Evolutionary conservation across 176 grass and related monocot genomes (phyloP).

Genomic region (Puccinellia tenuiflora): DNA sequence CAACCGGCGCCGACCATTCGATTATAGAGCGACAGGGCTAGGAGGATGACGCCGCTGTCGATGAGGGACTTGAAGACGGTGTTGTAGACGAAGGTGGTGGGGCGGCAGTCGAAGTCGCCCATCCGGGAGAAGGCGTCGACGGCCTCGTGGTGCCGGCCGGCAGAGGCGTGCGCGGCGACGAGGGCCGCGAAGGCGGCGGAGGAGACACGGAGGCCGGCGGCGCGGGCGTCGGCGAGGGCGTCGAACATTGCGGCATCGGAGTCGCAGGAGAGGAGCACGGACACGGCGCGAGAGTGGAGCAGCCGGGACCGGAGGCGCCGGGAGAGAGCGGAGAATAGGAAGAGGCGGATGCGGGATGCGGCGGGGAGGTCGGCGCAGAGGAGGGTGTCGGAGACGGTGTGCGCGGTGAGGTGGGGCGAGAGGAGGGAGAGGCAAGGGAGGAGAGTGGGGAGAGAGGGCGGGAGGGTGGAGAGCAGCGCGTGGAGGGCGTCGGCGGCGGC

Average conservation of each 20-base stretch:
- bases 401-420: constrained; percentile 43
- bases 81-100: constrained; percentile 59
- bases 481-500: constrained; percentile 44
- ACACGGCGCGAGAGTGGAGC: constrained; percentile 37
- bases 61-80: constrained; percentile 56
- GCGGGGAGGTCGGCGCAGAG: constrained; percentile 26
- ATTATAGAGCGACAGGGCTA: constrained; percentile 75
- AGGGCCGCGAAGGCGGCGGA: constrained; percentile 54
- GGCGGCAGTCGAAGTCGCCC: constrained; percentile 60
- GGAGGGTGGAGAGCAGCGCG: constrained; percentile 50
- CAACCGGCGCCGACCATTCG: constrained; percentile 46
- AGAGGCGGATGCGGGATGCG: constrained; percentile 56
- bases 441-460: constrained; percentile 28
- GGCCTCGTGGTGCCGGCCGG: constrained; percentile 47
- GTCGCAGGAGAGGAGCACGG: constrained; percentile 35
- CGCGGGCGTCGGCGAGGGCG: constrained; percentile 44
- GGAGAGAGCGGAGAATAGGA: constrained; percentile 58
- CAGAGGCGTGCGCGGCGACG: constrained; percentile 43
- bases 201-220: constrained; percentile 13
- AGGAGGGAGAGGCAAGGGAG: constrained; percentile 52
- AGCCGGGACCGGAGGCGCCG: constrained; percentile 45
- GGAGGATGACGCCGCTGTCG: constrained; percentile 44
- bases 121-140: constrained; percentile 67
- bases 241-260: constrained; percentile 47
- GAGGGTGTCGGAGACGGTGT: constrained; percentile 52